A percentile compares a stretch with the other conserved stretches of the same genome.
These are phyloP conservation scores for Rhodotorula graminis DNA, from an alignment of 768 basidiomycete genomes.

Conservation along the genomic window DNA sequence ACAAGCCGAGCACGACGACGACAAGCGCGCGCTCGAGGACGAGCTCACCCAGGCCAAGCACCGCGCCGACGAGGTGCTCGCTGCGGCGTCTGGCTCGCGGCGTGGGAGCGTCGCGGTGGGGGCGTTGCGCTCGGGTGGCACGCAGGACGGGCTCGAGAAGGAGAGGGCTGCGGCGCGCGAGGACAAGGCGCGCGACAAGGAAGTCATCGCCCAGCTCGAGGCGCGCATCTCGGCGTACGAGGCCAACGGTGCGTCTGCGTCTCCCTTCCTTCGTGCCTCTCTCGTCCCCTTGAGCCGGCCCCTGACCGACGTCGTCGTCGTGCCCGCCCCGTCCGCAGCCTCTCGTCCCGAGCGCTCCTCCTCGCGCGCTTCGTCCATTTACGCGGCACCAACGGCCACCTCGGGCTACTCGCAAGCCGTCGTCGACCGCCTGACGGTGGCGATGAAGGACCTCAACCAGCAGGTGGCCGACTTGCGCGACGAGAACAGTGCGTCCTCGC, in stretches of 20 bases:
- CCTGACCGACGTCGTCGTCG: too few relatives aligned
- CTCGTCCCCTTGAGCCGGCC: too few relatives aligned
- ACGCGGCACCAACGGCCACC: neutral
- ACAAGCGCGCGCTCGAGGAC: neutral
- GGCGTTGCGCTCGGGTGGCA: neutral
- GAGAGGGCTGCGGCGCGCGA: neutral
- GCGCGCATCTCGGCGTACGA: slow-evolving; percentile 5
- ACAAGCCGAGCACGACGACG: neutral
- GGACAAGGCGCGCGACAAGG: neutral
- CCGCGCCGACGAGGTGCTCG: neutral
- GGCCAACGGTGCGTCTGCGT: neutral
- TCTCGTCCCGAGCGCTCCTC: neutral
- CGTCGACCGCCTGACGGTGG: neutral
- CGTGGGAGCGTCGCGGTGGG: neutral
- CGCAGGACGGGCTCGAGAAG: neutral
- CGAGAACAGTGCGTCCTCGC: slow-evolving; percentile 16
- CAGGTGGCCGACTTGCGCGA: neutral
- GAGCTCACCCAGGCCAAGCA: neutral
- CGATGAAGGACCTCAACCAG: slow-evolving; percentile 5
- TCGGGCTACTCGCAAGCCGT: neutral
- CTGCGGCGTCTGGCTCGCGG: neutral
- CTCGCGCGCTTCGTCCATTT: neutral
- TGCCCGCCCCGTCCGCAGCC: neutral
- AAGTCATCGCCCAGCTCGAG: slow-evolving; percentile 10
- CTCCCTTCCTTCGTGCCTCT: neutral